phyloP scores from a whole-genome alignment of 306 rosid species.

The Canavalia ensiformis region DNA sequence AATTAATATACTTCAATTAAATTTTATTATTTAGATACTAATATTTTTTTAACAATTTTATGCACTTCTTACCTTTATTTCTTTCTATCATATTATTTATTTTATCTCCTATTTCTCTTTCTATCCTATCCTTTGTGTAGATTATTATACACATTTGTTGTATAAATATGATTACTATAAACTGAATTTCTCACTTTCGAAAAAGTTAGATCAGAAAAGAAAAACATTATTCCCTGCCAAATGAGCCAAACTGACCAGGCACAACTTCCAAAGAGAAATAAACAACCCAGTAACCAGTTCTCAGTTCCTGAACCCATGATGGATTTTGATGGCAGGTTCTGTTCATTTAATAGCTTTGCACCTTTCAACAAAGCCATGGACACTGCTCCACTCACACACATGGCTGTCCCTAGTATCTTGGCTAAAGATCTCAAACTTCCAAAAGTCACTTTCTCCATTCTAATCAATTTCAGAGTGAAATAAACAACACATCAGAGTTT shows the following conservation, averaged over 20 bases:
- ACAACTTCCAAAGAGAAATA: slow-evolving; percentile 50
- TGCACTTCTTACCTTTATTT: too few relatives aligned
- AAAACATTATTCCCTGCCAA: slow-evolving; percentile 49
- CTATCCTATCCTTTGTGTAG: too few relatives aligned
- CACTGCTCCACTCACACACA: slow-evolving; percentile 65
- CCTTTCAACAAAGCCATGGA: slow-evolving; percentile 67
- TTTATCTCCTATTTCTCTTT: too few relatives aligned
- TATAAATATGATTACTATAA: too few relatives aligned
- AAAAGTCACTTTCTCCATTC: slow-evolving; percentile 59
- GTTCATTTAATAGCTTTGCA: slow-evolving; percentile 58
- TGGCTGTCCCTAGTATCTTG: slow-evolving; percentile 63
- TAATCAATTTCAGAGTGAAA: background rate
- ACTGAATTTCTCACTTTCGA: too few relatives aligned
- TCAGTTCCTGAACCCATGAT: slow-evolving; percentile 25
- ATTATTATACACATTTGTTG: too few relatives aligned
- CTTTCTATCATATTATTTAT: too few relatives aligned
- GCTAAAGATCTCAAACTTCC: slow-evolving; percentile 61
- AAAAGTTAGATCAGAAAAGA: too few relatives aligned
- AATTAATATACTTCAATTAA: too few relatives aligned
- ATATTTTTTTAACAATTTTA: too few relatives aligned
- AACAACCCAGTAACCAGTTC: slow-evolving; percentile 62
- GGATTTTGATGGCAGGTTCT: slow-evolving; percentile 42
- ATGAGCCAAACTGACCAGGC: slow-evolving; percentile 67
- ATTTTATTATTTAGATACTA: too few relatives aligned
- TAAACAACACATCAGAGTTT: background rate